These are phyloP conservation scores for Skeletonema tropicum DNA, from an alignment of 108 stramenopile species.

Conservation along the genomic window DNA sequence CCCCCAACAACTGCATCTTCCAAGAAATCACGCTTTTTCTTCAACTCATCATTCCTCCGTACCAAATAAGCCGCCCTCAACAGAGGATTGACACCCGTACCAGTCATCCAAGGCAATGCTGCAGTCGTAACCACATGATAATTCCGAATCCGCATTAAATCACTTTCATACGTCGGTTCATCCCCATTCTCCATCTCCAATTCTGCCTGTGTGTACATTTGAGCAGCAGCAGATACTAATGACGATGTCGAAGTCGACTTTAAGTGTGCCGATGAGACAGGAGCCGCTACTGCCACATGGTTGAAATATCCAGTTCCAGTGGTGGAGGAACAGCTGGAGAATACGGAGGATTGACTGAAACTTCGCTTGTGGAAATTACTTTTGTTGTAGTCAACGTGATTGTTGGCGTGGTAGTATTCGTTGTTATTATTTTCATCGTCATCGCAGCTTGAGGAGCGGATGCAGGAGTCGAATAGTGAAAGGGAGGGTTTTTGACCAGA, in stretches of 20 bases:
- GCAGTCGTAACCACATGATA: constrained; percentile 62
- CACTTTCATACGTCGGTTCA: constrained; percentile 39
- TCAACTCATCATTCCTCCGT: constrained; percentile 16
- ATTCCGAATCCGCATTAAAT: constrained; percentile 36
- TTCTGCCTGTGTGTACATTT: constrained; percentile 29
- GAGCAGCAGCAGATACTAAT: background rate
- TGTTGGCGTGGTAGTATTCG: constrained; percentile 8
- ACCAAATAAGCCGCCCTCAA: constrained; percentile 65
- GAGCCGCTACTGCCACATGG: background rate
- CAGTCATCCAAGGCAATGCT: constrained; percentile 84
- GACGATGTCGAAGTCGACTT: constrained; percentile 1
- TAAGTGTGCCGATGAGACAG: background rate
- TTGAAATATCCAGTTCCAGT: background rate
- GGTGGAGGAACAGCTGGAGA: background rate
- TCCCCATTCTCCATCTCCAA: constrained; percentile 42
- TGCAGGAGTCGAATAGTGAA: constrained; percentile 25
- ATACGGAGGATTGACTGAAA: background rate
- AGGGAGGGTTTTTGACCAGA: constrained; percentile 1
- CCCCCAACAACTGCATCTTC: background rate
- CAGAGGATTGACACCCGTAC: constrained; percentile 75
- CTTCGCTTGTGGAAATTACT: background rate
- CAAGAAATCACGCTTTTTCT: constrained; percentile 2
- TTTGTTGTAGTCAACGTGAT: constrained; percentile 12
- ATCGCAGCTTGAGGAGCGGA: constrained; percentile 11
- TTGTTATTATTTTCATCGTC: background rate